Conservation (phyloP, 2,329 filamentous ascomycete species). For the Clonostachys rosea region DNA sequence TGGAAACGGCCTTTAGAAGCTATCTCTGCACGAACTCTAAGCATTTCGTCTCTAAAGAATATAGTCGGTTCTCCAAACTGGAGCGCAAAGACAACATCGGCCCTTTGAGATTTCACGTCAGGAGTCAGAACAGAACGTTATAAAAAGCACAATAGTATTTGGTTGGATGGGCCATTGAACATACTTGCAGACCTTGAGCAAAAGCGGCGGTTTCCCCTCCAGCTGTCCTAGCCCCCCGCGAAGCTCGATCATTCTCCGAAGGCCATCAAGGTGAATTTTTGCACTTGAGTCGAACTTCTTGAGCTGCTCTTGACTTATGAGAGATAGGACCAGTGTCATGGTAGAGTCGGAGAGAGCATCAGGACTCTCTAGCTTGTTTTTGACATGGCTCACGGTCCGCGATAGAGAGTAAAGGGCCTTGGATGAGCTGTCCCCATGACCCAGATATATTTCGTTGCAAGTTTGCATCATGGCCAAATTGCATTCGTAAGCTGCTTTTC, state of each 20-base stretch:
- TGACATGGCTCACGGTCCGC: conserved; percentile 11
- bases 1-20: conserved; percentile 10
- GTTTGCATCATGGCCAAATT: conserved; percentile 10
- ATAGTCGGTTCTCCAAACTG: not conserved
- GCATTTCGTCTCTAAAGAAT: conserved; percentile 1
- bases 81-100: not conserved
- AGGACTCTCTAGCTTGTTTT: conserved; percentile 8
- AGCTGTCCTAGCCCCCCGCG: conserved; percentile 32
- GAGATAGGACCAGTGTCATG: conserved; percentile 12
- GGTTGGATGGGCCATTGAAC: conserved; percentile 8
- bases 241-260: conserved; percentile 32
- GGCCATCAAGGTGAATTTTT: conserved; percentile 39
- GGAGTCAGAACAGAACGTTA: conserved; percentile 10
- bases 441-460: conserved; percentile 8
- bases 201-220: conserved; percentile 1
- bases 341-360: conserved; percentile 13
- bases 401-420: conserved; percentile 12
- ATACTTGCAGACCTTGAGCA: conserved; percentile 2
- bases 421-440: conserved; percentile 9
- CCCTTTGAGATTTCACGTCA: not conserved
- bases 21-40: conserved; percentile 1
- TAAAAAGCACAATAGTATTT: conserved; percentile 12
- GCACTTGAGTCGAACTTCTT: not conserved
- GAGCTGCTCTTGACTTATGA: conserved; percentile 6
- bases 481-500: conserved; percentile 6